A percentile compares a stretch with the other conserved stretches of the same genome.
These are phyloP conservation scores for Backusella macrospora DNA, from an alignment of 192 early-diverging fungal species.

Conservation along the genomic window DNA sequence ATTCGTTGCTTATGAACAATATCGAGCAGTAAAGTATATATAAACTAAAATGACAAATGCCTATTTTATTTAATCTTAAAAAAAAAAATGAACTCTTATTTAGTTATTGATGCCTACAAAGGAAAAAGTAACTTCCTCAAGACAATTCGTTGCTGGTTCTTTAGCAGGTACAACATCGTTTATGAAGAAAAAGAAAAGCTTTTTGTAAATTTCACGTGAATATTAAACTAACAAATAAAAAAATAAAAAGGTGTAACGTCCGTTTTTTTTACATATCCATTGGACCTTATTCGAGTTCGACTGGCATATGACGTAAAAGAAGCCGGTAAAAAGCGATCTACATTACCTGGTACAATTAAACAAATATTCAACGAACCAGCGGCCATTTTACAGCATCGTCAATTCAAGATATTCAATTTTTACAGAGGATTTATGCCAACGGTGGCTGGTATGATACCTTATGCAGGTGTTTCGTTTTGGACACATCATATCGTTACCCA, in stretches of 20 bases:
- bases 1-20: constrained; percentile 97
- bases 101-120: constrained; percentile 68
- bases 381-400: constrained; percentile 35
- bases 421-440: constrained; percentile 91
- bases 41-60: not conserved
- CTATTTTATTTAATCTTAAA: not conserved
- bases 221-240: not conserved
- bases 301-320: constrained; percentile 83
- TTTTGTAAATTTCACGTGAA: no score
- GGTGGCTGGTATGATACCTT: constrained; percentile 93
- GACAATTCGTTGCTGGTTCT: constrained; percentile 85
- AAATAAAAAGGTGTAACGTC: constrained; percentile 75
- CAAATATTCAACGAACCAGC: constrained; percentile 82
- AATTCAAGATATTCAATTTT: constrained; percentile 69
- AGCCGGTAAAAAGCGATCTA: constrained; percentile 11
- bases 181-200: no score
- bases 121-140: constrained; percentile 61
- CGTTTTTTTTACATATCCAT: constrained; percentile 87
- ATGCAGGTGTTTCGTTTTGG: constrained; percentile 94
- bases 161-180: constrained; percentile 47
- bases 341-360: constrained; percentile 31
- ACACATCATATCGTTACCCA: constrained; percentile 79
- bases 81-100: no score
- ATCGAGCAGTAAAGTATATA: constrained; percentile 48
- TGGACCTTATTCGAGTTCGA: constrained; percentile 94